Percentiles rank a stretch among this genome's conserved stretches.
Conservation (phyloP, 2,329 filamentous ascomycete genomes). For the Podosphaera aphanis region DNA sequence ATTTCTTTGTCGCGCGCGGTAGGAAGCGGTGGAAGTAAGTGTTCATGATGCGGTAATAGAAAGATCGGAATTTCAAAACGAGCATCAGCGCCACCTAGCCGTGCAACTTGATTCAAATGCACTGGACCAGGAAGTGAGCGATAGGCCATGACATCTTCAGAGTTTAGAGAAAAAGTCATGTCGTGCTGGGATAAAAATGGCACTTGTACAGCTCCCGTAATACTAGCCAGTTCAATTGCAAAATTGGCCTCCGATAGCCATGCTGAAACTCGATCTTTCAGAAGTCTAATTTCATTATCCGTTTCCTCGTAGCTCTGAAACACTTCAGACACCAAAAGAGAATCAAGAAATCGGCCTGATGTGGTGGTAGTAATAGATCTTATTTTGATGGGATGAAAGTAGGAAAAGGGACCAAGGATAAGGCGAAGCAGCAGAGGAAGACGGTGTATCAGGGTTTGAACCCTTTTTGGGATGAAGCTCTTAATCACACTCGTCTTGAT, state of each 20-base stretch:
- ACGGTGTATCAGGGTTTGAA: conserved; percentile 23
- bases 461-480: conserved; percentile 19
- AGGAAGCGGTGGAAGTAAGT: conserved; percentile 22
- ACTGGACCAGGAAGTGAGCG: conserved; percentile 21
- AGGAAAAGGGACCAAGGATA: conserved; percentile 24
- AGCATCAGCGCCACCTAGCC: conserved; percentile 26
- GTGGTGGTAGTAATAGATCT: conserved; percentile 25
- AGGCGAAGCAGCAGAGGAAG: conserved; percentile 25
- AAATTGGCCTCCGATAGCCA: conserved; percentile 30
- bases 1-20: conserved; percentile 16
- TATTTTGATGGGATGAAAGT: conserved; percentile 28
- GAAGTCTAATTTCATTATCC: conserved; percentile 21
- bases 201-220: conserved; percentile 23
- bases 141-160: conserved; percentile 26
- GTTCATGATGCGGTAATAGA: conserved; percentile 30
- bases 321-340: conserved; percentile 22
- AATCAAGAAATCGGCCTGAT: conserved; percentile 26
- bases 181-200: conserved; percentile 25
- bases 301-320: conserved; percentile 24
- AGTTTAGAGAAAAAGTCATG: conserved; percentile 22
- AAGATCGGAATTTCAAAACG: conserved; percentile 24
- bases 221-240: conserved; percentile 22
- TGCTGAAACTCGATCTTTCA: conserved; percentile 22
- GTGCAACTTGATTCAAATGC: conserved; percentile 24
- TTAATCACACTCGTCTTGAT: conserved; percentile 25